Percentiles rank a stretch among this genome's conserved stretches.
phyloP scores from a whole-genome alignment of 2,329 filamentous ascomycete genomes.

The Eutypella sp. region DNA sequence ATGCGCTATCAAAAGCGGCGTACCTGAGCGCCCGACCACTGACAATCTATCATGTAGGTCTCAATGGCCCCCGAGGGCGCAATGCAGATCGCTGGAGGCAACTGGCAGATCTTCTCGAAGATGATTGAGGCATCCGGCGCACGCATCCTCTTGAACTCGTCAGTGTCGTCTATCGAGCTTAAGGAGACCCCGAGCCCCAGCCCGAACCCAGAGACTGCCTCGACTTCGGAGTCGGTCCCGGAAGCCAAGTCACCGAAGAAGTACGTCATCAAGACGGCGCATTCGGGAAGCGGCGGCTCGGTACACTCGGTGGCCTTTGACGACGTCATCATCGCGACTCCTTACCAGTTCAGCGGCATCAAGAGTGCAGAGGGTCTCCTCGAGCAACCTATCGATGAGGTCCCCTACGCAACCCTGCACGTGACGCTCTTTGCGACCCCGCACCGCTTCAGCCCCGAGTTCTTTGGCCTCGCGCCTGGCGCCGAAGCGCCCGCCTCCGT shows the following conservation, averaged over 20 bases:
- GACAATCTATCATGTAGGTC: constrained; percentile 39
- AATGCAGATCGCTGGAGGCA: constrained; percentile 73
- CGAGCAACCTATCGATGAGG: constrained; percentile 63
- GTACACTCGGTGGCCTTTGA: constrained; percentile 59
- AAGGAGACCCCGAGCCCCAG: constrained; percentile 39
- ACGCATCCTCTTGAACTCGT: constrained; percentile 58
- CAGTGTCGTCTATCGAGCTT: constrained; percentile 57
- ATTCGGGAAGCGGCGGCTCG: constrained; percentile 15
- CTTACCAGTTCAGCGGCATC: constrained; percentile 76
- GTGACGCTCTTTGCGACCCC: constrained; percentile 86
- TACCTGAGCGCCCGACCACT: not conserved
- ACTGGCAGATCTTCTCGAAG: constrained; percentile 87
- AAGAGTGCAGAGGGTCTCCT: constrained; percentile 59
- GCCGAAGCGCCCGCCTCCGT: constrained; percentile 64
- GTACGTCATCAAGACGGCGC: constrained; percentile 41
- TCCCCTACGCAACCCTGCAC: constrained; percentile 83
- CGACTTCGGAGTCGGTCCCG: no score
- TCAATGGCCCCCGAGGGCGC: constrained; percentile 87
- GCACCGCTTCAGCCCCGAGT: constrained; percentile 61
- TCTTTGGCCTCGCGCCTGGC: constrained; percentile 63
- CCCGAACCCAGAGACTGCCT: no score
- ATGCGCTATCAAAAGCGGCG: no score
- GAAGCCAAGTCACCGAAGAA: constrained; percentile 34
- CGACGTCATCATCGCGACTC: constrained; percentile 75
- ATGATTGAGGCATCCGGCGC: constrained; percentile 68